A percentile compares a stretch with the other conserved stretches of the same genome.
Conservation (phyloP, 2,329 filamentous ascomycete genomes). For the Epichloe gansuensis region DNA sequence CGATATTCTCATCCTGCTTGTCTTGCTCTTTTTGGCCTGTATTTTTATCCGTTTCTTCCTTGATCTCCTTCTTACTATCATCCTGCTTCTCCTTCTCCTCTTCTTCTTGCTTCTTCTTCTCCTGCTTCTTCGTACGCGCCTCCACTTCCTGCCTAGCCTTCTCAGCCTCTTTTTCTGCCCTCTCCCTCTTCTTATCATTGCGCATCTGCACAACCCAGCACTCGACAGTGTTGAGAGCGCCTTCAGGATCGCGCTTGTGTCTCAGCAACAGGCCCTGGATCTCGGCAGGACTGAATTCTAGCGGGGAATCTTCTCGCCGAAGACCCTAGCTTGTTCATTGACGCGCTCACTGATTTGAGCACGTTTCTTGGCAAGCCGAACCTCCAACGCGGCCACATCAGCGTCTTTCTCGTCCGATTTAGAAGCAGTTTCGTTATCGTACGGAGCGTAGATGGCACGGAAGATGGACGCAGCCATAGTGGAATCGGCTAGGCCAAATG, state of each 20-base stretch:
- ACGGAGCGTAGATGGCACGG: conserved; percentile 44
- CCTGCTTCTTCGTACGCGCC: not conserved
- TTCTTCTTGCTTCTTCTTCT: not conserved
- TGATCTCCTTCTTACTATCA: not conserved
- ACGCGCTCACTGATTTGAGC: conserved; percentile 28
- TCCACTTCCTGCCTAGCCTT: conserved; percentile 5
- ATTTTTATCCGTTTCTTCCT: not conserved
- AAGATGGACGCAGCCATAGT: conserved; percentile 44
- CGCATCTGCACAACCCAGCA: conserved; percentile 38
- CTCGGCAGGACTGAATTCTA: conserved; percentile 48
- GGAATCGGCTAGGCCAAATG: conserved; percentile 42
- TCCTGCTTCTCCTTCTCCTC: conserved; percentile 6
- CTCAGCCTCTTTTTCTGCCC: conserved; percentile 19
- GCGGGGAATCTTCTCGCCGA: conserved; percentile 38
- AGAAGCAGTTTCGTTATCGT: conserved; percentile 22
- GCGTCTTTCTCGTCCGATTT: conserved; percentile 12
- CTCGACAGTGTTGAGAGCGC: conserved; percentile 33
- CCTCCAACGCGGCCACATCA: conserved; percentile 17
- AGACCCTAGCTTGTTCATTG: conserved; percentile 33
- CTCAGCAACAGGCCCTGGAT: conserved; percentile 46
- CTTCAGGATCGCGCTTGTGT: conserved; percentile 39
- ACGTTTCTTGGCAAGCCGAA: conserved; percentile 18
- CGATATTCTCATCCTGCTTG: not conserved
- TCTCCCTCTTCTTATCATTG: conserved; percentile 36
- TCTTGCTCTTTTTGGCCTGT: not conserved